Conservation (phyloP, 768 basidiomycete species). For the Lactarius sanguifluus region DNA sequence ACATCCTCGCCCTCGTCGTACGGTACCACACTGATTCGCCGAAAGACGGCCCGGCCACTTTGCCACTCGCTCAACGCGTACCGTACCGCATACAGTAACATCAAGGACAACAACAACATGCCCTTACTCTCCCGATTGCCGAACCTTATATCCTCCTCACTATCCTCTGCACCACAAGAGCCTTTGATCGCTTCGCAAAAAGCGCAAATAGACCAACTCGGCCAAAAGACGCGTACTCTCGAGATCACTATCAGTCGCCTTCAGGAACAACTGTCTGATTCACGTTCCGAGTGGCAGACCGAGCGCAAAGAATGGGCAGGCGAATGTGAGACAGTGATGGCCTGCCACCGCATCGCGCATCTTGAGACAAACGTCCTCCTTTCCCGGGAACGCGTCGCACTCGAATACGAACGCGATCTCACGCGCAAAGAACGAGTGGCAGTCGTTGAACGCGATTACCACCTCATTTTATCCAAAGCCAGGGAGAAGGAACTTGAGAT, state of each 20-base stretch:
- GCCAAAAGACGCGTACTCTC: slow-evolving; percentile 62
- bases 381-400: slow-evolving; percentile 51
- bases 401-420: slow-evolving; percentile 54
- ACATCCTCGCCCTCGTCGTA: slow-evolving; percentile 42
- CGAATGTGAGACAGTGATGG: slow-evolving; percentile 61
- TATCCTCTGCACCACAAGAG: slow-evolving; percentile 38
- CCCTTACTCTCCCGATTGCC: slow-evolving; percentile 23
- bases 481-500: slow-evolving; percentile 60
- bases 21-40: neutral
- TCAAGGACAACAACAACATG: slow-evolving; percentile 1
- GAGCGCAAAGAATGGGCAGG: slow-evolving; percentile 61
- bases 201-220: slow-evolving; percentile 70
- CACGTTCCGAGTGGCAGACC: slow-evolving; percentile 50
- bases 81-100: neutral
- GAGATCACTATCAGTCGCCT: slow-evolving; percentile 61
- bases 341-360: slow-evolving; percentile 64
- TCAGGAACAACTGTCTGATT: slow-evolving; percentile 41
- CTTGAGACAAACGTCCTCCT: slow-evolving; percentile 53
- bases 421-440: slow-evolving; percentile 58
- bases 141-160: slow-evolving; percentile 28
- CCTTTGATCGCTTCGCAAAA: slow-evolving; percentile 62
- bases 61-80: neutral
- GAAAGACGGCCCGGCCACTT: neutral
- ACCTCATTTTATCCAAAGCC: slow-evolving; percentile 65
- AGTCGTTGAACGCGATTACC: slow-evolving; percentile 61